Conservation (phyloP, 2,329 filamentous ascomycete genomes). For the Aspergillus texensis region DNA sequence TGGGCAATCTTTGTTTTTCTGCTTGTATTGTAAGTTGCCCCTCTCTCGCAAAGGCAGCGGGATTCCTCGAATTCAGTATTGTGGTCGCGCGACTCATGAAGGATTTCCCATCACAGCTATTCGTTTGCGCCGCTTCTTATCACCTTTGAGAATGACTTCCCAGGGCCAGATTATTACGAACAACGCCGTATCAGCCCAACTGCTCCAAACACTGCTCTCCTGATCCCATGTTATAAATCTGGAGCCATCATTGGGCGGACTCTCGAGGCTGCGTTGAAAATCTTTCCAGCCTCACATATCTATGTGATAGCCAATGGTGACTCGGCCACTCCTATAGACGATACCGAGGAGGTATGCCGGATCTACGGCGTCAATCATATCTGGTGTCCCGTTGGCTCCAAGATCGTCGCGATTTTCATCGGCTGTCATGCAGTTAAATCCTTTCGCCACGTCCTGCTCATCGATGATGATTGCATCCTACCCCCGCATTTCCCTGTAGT, state of each 20-base stretch:
- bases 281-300: conserved; percentile 51
- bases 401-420: conserved; percentile 55
- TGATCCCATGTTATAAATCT: conserved; percentile 55
- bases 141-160: conserved; percentile 37
- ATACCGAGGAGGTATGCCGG: conserved; percentile 50
- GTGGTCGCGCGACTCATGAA: background rate
- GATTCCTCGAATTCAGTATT: background rate
- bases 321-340: conserved; percentile 49
- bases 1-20: conserved; percentile 45
- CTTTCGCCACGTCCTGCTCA: conserved; percentile 52
- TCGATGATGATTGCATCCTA: conserved; percentile 54
- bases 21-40: conserved; percentile 36
- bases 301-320: conserved; percentile 55
- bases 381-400: conserved; percentile 53
- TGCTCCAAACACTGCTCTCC: conserved; percentile 40
- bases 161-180: conserved; percentile 19
- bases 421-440: conserved; percentile 50
- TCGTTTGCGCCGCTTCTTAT: conserved; percentile 34
- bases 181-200: conserved; percentile 24
- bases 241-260: conserved; percentile 46
- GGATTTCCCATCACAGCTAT: conserved; percentile 24
- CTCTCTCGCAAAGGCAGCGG: background rate
- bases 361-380: conserved; percentile 52
- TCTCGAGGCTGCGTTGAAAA: conserved; percentile 48
- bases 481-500: conserved; percentile 53